Base-by-base conservation (phyloP, 1,284 basidiomycete species). In the Apiotrichum sp. region DNA sequence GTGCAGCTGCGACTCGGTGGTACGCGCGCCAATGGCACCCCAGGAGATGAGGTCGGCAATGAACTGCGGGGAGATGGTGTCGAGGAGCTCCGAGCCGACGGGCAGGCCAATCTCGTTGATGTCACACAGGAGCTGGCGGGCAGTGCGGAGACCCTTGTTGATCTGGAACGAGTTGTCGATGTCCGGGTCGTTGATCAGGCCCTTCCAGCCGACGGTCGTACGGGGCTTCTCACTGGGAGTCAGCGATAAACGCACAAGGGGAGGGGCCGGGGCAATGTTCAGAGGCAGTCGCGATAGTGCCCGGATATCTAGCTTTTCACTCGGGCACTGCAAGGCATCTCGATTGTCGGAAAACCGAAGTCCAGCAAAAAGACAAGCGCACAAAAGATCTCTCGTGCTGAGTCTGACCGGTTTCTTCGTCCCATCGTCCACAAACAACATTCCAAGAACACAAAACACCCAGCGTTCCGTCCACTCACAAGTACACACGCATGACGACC, bases 1-100 rank as follows among this genome's bases (percentile, higher is more conserved):
- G 75, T 98, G 95, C 5, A 98, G 87, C 76, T 98, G 95, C 3
- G 89, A 93, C 75, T 98, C 95, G 8, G 95, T 98, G 5, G 93
- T 96, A 34, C 92, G 83, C 13, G 92, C 92, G 42, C 95, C 95
- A 63, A 98, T 98, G 3, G 95, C 95, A 53, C 95, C 95, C 95
- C 95, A 98, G 3, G 88, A 86, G 51, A 97, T 90, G 31, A 97
- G 79, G 78, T 98, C 96, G 33, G 93, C 92, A 13, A 91, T 96
- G 79, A 92, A 98, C 73, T 97, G 93, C 2, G 93, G 93, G 62
- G 66, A 70, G 54, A 77, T 77, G 45, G 76, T 77, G 61, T 78
- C 75, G 54, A 93, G 80, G 71, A 95, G 88, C 73, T 95, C 91
- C 77, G 88, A 91, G 13, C 89, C 91, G 2, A 86, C 85, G 29